Percentiles rank a stretch among this genome's conserved stretches.
These are phyloP conservation scores for Tolypocladium cylindrosporum DNA, from an alignment of 2,329 filamentous ascomycete genomes.

Conservation along the genomic window DNA sequence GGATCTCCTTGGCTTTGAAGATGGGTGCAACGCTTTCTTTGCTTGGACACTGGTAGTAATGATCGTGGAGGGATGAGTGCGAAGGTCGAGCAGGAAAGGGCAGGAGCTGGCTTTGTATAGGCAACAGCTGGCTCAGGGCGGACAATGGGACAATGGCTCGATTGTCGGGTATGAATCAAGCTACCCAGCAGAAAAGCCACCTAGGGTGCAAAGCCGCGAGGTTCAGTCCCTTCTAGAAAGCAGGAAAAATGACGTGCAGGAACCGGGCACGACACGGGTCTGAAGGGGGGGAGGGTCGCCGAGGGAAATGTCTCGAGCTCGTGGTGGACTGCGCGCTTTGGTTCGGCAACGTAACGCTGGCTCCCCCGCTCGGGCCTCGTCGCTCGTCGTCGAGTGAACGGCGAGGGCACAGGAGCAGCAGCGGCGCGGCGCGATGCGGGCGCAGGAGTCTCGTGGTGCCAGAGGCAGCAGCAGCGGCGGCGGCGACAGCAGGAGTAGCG, in stretches of 20 bases:
- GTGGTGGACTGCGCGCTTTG: not conserved
- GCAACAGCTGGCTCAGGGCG: not conserved
- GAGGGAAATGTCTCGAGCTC: not conserved
- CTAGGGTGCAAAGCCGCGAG: not conserved
- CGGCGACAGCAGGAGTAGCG: not conserved
- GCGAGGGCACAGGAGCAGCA: not conserved
- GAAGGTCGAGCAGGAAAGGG: not conserved
- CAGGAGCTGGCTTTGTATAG: not conserved
- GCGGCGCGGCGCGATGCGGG: not conserved
- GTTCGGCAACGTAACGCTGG: constrained; percentile 1
- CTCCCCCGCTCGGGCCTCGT: constrained; percentile 5
- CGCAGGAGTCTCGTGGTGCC: not conserved
- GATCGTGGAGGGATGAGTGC: not conserved
- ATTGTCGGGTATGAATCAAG: not conserved
- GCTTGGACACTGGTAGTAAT: not conserved
- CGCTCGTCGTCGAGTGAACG: not conserved
- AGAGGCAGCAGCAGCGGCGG: not conserved
- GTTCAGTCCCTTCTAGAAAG: not conserved
- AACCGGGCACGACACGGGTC: not conserved
- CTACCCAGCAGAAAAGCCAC: not conserved
- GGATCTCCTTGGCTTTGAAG: not conserved
- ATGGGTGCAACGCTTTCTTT: not conserved
- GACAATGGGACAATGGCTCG: not conserved
- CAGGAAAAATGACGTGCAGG: not conserved
- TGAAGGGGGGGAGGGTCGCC: not conserved